Evolutionary conservation across 768 basidiomycete genomes (phyloP).

Genomic region (Serendipita sp.): DNA sequence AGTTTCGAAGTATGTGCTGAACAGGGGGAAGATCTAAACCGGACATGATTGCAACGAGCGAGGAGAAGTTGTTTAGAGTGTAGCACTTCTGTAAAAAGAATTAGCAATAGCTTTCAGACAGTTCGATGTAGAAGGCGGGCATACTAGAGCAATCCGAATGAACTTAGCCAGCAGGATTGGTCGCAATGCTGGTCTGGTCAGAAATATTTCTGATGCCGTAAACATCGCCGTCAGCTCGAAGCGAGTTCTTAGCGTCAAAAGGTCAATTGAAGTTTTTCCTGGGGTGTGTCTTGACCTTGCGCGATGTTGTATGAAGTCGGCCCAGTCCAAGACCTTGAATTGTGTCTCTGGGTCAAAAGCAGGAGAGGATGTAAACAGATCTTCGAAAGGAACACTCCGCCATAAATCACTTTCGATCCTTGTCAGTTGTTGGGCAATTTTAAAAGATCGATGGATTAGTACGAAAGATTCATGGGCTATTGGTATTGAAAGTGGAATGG

Average conservation of each 20-base stretch:
- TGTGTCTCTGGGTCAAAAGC: conserved; percentile 2
- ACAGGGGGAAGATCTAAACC: conserved; percentile 61
- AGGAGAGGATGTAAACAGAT: conserved; percentile 30
- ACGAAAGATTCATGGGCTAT: conserved; percentile 58
- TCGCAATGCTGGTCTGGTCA: conserved; percentile 52
- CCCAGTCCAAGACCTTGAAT: conserved; percentile 67
- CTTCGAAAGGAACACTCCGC: conserved; percentile 71
- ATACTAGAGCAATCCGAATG: conserved; percentile 51
- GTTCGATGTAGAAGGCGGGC: conserved; percentile 28
- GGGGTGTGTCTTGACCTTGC: conserved; percentile 23
- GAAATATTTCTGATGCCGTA: conserved; percentile 59
- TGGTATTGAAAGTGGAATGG: conserved; percentile 13
- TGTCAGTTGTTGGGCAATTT: conserved; percentile 59
- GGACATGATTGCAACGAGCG: conserved; percentile 61
- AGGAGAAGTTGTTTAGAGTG: conserved; percentile 55
- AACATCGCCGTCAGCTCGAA: conserved; percentile 79
- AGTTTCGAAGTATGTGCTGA: conserved; percentile 43
- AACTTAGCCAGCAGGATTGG: conserved; percentile 55
- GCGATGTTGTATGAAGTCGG: conserved; percentile 62
- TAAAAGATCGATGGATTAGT: conserved; percentile 39
- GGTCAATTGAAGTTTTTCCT: conserved; percentile 43
- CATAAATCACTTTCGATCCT: conserved; percentile 84
- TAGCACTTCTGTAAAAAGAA: conserved; percentile 52
- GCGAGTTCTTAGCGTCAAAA: conserved; percentile 58
- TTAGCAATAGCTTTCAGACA: background rate